Percentiles rank a stretch among this genome's conserved stretches.
Conservation (phyloP, 352 stramenopile species). For the Pythium periplocum region DNA sequence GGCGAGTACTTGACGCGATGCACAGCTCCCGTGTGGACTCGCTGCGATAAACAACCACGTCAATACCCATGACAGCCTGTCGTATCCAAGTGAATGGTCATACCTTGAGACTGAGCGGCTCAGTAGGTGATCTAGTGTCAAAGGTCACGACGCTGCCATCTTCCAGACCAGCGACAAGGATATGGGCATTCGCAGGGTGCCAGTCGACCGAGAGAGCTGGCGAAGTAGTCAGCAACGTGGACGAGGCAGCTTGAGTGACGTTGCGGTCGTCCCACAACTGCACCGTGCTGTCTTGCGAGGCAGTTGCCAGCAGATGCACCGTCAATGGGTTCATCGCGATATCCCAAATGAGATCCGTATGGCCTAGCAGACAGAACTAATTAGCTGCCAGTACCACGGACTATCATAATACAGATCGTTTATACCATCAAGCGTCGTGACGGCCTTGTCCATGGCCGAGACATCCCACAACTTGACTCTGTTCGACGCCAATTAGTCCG, state of each 20-base stretch:
- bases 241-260: conserved; percentile 24
- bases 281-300: conserved; percentile 63
- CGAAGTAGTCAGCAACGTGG: conserved; percentile 30
- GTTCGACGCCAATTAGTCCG: background rate
- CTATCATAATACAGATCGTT: too few species aligned
- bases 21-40: conserved; percentile 35
- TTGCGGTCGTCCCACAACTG: conserved; percentile 72
- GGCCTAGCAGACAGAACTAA: conserved; percentile 25
- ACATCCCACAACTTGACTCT: conserved; percentile 82
- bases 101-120: conserved; percentile 25
- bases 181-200: conserved; percentile 52
- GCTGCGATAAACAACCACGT: conserved; percentile 3
- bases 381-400: background rate
- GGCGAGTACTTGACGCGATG: conserved; percentile 66
- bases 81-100: too few species aligned
- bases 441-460: conserved; percentile 30
- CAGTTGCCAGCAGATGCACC: conserved; percentile 43
- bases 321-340: conserved; percentile 44
- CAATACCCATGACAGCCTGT: background rate
- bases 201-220: conserved; percentile 62
- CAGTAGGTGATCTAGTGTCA: conserved; percentile 45
- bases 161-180: conserved; percentile 60
- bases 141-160: conserved; percentile 62
- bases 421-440: conserved; percentile 49
- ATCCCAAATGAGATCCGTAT: conserved; percentile 71